Conservation (phyloP, 192 early-diverging fungal genomes). For the Coemansia sp. region DNA sequence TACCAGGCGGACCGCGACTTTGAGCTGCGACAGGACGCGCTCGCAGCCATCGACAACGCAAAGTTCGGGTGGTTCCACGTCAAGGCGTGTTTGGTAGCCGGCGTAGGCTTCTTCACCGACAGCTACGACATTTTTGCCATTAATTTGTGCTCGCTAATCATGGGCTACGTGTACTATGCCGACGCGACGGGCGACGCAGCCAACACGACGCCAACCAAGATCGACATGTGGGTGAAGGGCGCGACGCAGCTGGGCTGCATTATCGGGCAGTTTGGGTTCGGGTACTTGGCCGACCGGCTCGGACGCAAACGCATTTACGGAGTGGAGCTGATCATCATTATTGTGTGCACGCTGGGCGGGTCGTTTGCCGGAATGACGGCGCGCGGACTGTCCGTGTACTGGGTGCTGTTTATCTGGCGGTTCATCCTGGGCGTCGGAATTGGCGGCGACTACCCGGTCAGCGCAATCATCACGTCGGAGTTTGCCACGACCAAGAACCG, state of each 20-base stretch:
- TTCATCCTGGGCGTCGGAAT: slow-evolving; percentile 91
- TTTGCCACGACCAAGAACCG: slow-evolving; percentile 78
- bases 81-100: slow-evolving; percentile 70
- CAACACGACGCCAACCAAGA: slow-evolving; percentile 63
- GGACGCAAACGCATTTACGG: slow-evolving; percentile 91
- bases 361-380: slow-evolving; percentile 70
- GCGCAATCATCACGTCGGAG: slow-evolving; percentile 91
- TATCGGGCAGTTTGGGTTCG: slow-evolving; percentile 88
- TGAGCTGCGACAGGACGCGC: slow-evolving; percentile 28
- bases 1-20: slow-evolving; percentile 14
- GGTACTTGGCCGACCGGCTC: slow-evolving; percentile 82
- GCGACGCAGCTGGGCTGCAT: slow-evolving; percentile 87
- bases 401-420: slow-evolving; percentile 84
- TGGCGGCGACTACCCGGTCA: slow-evolving; percentile 94
- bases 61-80: slow-evolving; percentile 77
- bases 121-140: slow-evolving; percentile 97
- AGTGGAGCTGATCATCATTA: slow-evolving; percentile 86
- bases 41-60: slow-evolving; percentile 61
- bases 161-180: slow-evolving; percentile 68
- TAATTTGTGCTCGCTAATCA: slow-evolving; percentile 86
- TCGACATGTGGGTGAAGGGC: slow-evolving; percentile 86
- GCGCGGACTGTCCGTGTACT: slow-evolving; percentile 65
- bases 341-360: slow-evolving; percentile 79
- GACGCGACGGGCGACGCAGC: slow-evolving; percentile 31
- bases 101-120: slow-evolving; percentile 88